Percentiles rank a stretch among this genome's conserved stretches.
Evolutionary conservation across 1,284 basidiomycete species (phyloP).

Genomic region (Austropuccinia psidii): DNA sequence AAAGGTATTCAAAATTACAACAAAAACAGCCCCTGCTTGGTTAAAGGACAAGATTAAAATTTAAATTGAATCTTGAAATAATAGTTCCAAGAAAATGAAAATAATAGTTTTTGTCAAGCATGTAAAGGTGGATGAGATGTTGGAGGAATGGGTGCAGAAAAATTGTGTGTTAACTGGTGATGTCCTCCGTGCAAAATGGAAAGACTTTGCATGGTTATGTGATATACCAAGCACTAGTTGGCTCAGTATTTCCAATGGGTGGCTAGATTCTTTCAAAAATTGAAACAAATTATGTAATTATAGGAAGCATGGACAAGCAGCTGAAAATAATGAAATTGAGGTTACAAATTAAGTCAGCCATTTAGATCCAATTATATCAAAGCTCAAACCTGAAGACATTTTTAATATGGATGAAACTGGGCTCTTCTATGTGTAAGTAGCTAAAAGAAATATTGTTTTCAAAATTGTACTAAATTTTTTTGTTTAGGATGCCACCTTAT

Average conservation of each 20-base stretch:
- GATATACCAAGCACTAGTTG: background rate
- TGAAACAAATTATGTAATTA: background rate
- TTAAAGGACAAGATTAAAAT: background rate
- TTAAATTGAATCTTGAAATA: too few relatives aligned
- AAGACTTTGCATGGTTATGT: background rate
- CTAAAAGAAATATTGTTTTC: background rate
- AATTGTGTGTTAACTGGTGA: background rate
- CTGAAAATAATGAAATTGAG: background rate
- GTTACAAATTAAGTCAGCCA: background rate
- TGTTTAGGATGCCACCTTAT: conserved; percentile 17
- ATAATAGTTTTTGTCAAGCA: too few relatives aligned
- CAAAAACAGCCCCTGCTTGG: background rate
- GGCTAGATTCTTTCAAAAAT: background rate
- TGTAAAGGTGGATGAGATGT: background rate
- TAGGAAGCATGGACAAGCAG: background rate
- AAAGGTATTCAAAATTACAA: background rate
- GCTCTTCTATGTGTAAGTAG: background rate
- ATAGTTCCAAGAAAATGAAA: too few relatives aligned
- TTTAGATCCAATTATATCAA: background rate
- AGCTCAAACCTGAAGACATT: background rate
- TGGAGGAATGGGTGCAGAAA: background rate
- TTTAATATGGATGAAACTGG: background rate
- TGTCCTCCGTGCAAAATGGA: background rate
- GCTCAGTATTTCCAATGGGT: background rate
- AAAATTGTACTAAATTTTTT: background rate